Evolutionary conservation across 495 filamentous ascomycete species (phyloP), one percentile per base, ranked within the genome.

Genomic region (Tuber microsphaerosporum): DNA sequence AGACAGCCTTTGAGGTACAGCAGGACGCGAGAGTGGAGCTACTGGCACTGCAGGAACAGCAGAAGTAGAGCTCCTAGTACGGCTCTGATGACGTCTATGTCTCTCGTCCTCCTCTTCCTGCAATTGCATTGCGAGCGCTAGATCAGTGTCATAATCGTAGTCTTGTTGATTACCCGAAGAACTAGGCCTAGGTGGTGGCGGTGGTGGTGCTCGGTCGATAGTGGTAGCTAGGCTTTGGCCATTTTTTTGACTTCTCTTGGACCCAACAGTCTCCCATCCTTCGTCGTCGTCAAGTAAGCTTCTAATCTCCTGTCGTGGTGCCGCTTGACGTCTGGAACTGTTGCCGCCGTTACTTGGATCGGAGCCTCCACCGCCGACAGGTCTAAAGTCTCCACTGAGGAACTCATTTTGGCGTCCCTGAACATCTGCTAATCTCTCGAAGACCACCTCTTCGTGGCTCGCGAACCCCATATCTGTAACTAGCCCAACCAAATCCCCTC

Each of bases 391-490:
- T 17, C 95, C 95, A 17, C 93, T 90, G 75, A 92, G 92, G 80
- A 97, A 94, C 80, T 94, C 92, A 31, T 92, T 88, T 39, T 88
- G 88, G 75, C 91, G 89, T n/a, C 94, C 95, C 73, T 89, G 93
- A 48, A 97, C 89, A 79, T 97, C 94, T 22, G 92, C 91, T 6
- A 99, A 87, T 22, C 90, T 93, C 85, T 99, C 94, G 94, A 95
- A 99, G 16, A 99, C 93, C 14, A 98, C 89, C 85, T 99, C 95
- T 42, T 93, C 92, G 81, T 97, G 93, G 22, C 86, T 87, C 12
- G 92, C 90, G 80, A 94, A 99, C 22, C 95, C 95, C 20, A 91
- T 91, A 84, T 99, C 95, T 14, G 95, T 99, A 39, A 99, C 93
- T 26, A 98, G 83, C 0, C 91, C 92, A 74, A 92, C 87, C 0